Evolutionary conservation across 2,329 filamentous ascomycete genomes (phyloP), one percentile per base, ranked within the genome.

Genomic region (Penicillium sp.): DNA sequence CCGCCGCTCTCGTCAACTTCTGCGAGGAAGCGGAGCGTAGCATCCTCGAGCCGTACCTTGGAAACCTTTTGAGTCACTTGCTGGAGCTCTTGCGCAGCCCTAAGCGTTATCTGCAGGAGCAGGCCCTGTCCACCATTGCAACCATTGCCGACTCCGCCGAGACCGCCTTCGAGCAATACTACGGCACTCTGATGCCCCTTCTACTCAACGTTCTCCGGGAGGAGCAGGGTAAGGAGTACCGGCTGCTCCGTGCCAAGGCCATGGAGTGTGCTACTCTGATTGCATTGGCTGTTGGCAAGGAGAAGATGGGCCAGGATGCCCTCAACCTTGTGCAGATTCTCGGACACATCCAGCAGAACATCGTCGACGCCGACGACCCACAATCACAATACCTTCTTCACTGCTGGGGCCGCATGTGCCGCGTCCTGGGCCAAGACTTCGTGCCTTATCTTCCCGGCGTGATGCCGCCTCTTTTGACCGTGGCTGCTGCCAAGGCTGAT

Each of bases 201-300:
- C 79, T 99, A 7, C 91, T 97, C 70, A 88, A 86, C 54, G 92
- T 97, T 9, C 75, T 99, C 42, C 86, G 86, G 65, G 84, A 90
- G 60, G 90, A 96, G 64, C 92, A 91, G 63, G 89, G 91, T 45
- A 96, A 95, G 74, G 93, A 99, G 65, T 91, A 91, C 72, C 82
- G 92, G 46, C 77, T 97, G 39, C 80, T 99, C 33, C 83, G 92
- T 50, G 93, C 93, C 41, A 99, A 99, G 77, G 93, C 93, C 3
- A 99, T 99, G 93, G 93, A 99, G 72, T 99, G 93, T 66, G 92
- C 93, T 14, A 99, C 93, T 7, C 77, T 99, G 36, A 99, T 99
- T 64, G 75, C 93, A 28, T 77, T 99, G 46, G 93, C 93, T 27
- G 93, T 99, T 53, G 93, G 93, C 44, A 93, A 95, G 71, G 88